Conservation (phyloP, 352 stramenopile species). For the Phytopythium litorale region DNA sequence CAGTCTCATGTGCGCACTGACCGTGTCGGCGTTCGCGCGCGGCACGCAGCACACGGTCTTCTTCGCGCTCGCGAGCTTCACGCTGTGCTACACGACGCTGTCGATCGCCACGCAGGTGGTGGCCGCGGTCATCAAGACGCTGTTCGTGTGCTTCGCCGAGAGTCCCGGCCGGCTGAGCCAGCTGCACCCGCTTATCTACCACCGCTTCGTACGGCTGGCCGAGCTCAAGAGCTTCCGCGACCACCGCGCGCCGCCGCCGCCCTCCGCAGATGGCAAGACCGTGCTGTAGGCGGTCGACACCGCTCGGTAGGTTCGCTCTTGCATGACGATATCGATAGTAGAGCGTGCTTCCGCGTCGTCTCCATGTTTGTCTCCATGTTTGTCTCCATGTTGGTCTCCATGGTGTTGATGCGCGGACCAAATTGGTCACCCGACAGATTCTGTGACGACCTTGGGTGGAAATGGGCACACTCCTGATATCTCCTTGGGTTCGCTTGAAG, state of each 20-base stretch:
- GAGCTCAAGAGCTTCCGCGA: conserved; percentile 86
- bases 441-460: background rate
- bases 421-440: background rate
- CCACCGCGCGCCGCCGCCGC: conserved; percentile 39
- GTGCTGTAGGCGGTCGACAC: background rate
- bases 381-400: too few species aligned
- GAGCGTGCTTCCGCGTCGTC: background rate
- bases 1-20: conserved; percentile 73
- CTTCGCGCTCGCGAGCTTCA: conserved; percentile 70
- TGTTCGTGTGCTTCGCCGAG: conserved; percentile 87
- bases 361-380: too few species aligned
- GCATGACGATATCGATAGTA: conserved; percentile 1
- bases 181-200: conserved; percentile 84
- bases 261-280: background rate
- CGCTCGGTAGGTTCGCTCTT: background rate
- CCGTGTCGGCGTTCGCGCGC: conserved; percentile 41
- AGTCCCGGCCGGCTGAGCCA: conserved; percentile 73
- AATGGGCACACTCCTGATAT: too few species aligned
- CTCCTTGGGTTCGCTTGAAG: too few species aligned
- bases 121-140: conserved; percentile 74
- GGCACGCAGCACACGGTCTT: conserved; percentile 64
- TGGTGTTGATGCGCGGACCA: too few species aligned
- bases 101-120: conserved; percentile 75
- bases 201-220: conserved; percentile 76
- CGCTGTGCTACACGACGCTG: conserved; percentile 77